These are phyloP conservation scores for Entomortierella chlamydospora DNA, from an alignment of 192 early-diverging fungal genomes.

Conservation along the genomic window DNA sequence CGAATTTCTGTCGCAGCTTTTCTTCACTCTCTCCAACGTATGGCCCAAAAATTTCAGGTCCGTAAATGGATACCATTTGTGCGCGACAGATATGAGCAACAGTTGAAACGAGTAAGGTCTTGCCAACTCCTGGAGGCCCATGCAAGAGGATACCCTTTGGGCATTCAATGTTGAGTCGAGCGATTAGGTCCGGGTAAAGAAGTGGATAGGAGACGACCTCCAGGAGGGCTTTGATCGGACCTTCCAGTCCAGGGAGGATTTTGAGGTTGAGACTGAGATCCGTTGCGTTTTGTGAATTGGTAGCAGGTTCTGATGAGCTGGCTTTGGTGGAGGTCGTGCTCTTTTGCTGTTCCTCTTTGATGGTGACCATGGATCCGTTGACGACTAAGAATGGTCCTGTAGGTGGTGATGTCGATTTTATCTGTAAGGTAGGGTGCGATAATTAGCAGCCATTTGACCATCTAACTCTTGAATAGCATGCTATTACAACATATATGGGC, in stretches of 20 bases:
- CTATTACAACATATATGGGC: neutral
- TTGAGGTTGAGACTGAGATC: constrained; percentile 13
- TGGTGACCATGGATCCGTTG: constrained; percentile 30
- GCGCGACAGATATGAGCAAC: constrained; percentile 75
- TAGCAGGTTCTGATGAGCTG: neutral
- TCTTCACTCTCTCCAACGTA: constrained; percentile 92
- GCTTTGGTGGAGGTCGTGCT: neutral
- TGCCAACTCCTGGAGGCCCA: constrained; percentile 96
- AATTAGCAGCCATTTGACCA: no score
- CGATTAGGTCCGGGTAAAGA: constrained; percentile 69
- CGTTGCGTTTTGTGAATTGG: neutral
- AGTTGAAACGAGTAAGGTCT: constrained; percentile 84
- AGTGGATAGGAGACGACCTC: constrained; percentile 87
- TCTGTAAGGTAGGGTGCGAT: neutral
- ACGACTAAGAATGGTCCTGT: constrained; percentile 16
- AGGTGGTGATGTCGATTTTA: constrained; percentile 1
- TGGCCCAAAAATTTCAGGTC: constrained; percentile 86
- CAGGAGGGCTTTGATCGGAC: constrained; percentile 76
- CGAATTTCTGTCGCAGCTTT: constrained; percentile 76
- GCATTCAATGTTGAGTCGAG: constrained; percentile 76
- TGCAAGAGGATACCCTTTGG: constrained; percentile 90
- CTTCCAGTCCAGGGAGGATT: constrained; percentile 74
- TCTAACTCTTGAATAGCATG: no score
- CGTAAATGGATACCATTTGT: constrained; percentile 81
- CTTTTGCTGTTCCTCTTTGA: constrained; percentile 1